Conservation (phyloP, 192 early-diverging fungal species). For the Ambispora gerdemannii region DNA sequence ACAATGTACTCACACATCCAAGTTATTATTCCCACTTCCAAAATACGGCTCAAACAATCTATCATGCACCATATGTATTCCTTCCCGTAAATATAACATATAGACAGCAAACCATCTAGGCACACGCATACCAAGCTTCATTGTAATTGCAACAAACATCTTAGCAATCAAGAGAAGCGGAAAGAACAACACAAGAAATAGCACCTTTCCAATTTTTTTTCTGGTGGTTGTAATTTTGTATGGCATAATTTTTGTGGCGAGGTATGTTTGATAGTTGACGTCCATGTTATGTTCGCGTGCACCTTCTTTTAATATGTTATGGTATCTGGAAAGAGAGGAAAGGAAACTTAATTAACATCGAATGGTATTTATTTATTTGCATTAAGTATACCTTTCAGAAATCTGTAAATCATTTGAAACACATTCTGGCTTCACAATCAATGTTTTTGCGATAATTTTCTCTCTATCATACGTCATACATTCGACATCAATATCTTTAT, state of each 20-base stretch:
- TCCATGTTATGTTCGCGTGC: slow-evolving; percentile 35
- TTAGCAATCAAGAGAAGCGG: slow-evolving; percentile 29
- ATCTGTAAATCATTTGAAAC: slow-evolving; percentile 34
- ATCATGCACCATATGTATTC: background rate
- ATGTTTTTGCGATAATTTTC: slow-evolving; percentile 29
- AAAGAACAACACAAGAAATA: slow-evolving; percentile 9
- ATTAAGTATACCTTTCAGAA: slow-evolving; percentile 7
- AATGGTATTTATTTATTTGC: background rate
- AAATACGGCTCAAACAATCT: slow-evolving; percentile 19
- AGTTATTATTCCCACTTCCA: slow-evolving; percentile 10
- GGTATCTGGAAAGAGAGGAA: slow-evolving; percentile 30
- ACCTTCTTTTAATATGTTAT: slow-evolving; percentile 31
- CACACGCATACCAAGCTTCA: background rate
- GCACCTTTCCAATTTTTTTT: slow-evolving; percentile 23
- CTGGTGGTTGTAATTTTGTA: slow-evolving; percentile 28
- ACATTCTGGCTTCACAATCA: slow-evolving; percentile 30
- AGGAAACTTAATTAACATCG: background rate
- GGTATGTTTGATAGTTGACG: slow-evolving; percentile 33
- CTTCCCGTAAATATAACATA: background rate
- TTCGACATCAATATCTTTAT: slow-evolving; percentile 38
- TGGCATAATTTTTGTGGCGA: slow-evolving; percentile 29
- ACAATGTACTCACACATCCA: background rate
- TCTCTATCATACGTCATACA: slow-evolving; percentile 29
- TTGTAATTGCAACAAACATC: background rate
- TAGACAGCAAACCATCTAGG: background rate